Evolutionary conservation across 1,139 yeast genomes (phyloP), one percentile per base, ranked within the genome.

Genomic region (Hanseniaspora gamundiae): DNA sequence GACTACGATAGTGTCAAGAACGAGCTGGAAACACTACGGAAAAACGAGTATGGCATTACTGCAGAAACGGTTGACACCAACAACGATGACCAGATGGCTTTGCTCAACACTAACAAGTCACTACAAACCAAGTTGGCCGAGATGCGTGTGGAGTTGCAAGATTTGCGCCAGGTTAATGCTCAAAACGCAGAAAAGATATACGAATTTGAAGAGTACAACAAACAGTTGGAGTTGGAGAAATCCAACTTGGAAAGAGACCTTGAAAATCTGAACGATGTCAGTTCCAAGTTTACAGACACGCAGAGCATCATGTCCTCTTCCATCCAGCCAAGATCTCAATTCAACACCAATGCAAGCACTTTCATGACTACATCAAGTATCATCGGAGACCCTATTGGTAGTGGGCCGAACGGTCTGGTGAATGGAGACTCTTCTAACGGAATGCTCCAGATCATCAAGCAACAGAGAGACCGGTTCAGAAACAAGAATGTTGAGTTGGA

Each of bases 381-480:
- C 35, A 68, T 71, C 6, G 77, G 76, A 22, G 53, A 60, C n/a
- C 20, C 46, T 54, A 41, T 35, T 57, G 43, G 17, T 35, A 24
- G 26, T 11, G 26, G 27, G 4, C 13, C 17, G n/a, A 13, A 4
- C 28, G 36, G 21, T 5, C n/a, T 13, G 21, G 3, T 14, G 13
- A 53, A 56, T 13, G 70, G 64, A 43, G 24, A 33, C 36, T 66
- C 72, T 38, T 58, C 51, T 36, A 49, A 47, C 20, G 73, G 86
- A 0, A 80, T 91, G 36, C 65, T 91, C 40, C 94, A 95, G 0
- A 86, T 91, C 43, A 78, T 91, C 28, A 87, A 96, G 20, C 88
- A 91, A 56, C 98, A 91, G 64, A 76, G 98, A 60, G 97, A 91
- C 60, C 69, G 97, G 50, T 87, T 88, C 68, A 76, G 94, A 53